Evolutionary conservation across 441 rosid genomes (phyloP), one percentile per base, ranked within the genome.

Genomic region (Cnidoscolus chayamansa): DNA sequence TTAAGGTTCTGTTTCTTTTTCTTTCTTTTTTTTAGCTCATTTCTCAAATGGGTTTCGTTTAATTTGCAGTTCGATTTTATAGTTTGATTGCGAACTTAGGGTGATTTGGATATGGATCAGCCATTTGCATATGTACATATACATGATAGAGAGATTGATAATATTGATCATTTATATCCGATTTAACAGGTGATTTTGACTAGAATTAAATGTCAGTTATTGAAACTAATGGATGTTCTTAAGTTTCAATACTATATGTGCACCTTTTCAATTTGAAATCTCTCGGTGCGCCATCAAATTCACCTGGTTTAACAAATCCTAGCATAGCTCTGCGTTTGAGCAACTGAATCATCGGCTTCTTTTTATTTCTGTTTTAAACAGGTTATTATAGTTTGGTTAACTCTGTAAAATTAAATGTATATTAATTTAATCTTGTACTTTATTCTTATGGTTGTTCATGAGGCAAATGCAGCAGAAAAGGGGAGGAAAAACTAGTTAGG

Each of bases 1-100:
- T 72, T 67, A 76, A 88, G 94, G 94, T 86, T 50, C 13, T 16
- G 3, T 25, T 35, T 16, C 45, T 15, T 35, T 35, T n/a, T 67
- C 19, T 50, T 51, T 31, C 25, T 16, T 49, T 54, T 35, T 4
- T 35, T 35, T 35, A 35, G 5, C 40, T 35, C 40, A 4, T 35
- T 35, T 35, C 40, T 35, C 40, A 2, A 2, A 35, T 35, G 5
- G 40, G 40, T 35, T 35, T 35, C 25, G 25, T 25, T 25, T 25
- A 25, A 25, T 25, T 25, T 25, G 25, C 25, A 25, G 25, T 25
- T 25, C 25, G 25, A 25, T 54, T 54, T 16, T n/a, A 17, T n/a
- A 54, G 57, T 54, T 54, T 54, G 57, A 54, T 54, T 54, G 8
- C n/a, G 9, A 54, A 54, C 25, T 25, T 25, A 35, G 37, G 37